Conservation (phyloP, 1,284 basidiomycete species). For the Stereum hirsutum region DNA sequence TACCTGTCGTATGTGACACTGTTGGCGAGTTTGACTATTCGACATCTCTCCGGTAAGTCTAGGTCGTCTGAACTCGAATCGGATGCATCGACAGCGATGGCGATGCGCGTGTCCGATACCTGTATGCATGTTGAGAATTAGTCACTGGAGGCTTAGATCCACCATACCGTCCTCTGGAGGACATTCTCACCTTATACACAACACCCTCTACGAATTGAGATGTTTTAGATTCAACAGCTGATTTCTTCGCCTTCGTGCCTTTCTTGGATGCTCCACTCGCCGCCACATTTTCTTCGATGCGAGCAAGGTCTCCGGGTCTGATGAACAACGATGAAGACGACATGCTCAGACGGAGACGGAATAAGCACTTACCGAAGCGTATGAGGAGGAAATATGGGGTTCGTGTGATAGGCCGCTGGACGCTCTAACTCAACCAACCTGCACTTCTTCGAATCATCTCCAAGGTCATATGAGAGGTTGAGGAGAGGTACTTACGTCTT, state of each 20-base stretch:
- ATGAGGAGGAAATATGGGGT: slow-evolving; percentile 73
- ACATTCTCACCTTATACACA: slow-evolving; percentile 60
- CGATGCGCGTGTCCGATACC: slow-evolving; percentile 71
- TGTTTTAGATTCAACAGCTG: slow-evolving; percentile 27
- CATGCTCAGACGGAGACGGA: background rate
- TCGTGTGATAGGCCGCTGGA: slow-evolving; percentile 72
- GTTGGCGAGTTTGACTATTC: slow-evolving; percentile 85
- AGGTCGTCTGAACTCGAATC: slow-evolving; percentile 52
- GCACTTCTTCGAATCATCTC: slow-evolving; percentile 17
- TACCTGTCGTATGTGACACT: slow-evolving; percentile 89
- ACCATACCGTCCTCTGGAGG: background rate
- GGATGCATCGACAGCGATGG: slow-evolving; percentile 63
- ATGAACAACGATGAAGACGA: background rate
- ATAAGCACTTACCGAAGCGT: slow-evolving; percentile 52
- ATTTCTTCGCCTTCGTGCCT: slow-evolving; percentile 33
- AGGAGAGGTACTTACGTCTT: slow-evolving; percentile 58
- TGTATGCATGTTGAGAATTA: slow-evolving; percentile 18
- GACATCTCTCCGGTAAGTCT: slow-evolving; percentile 76
- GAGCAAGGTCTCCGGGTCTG: slow-evolving; percentile 64
- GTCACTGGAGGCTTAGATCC: background rate
- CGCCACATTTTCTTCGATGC: slow-evolving; percentile 65
- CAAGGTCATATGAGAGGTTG: background rate
- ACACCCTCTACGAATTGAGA: slow-evolving; percentile 57
- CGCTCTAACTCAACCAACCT: slow-evolving; percentile 84
- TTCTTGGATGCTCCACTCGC: slow-evolving; percentile 34